These are phyloP conservation scores for Enteropsectra breve DNA, from an alignment of 371 early-diverging fungal genomes.

Conservation along the genomic window DNA sequence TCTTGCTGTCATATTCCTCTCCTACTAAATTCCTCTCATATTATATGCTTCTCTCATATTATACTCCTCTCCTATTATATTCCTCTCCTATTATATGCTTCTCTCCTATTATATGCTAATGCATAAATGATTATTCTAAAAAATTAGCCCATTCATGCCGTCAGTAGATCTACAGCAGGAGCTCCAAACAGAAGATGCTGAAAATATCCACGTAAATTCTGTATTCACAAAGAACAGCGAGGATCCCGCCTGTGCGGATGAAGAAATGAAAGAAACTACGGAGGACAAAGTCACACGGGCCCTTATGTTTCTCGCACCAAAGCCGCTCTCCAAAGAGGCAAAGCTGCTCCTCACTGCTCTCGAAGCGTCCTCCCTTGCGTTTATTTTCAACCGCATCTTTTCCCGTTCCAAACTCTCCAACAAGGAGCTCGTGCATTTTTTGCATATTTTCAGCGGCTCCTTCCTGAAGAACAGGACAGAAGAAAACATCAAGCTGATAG, in stretches of 20 bases:
- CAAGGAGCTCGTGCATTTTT: constrained; percentile 23
- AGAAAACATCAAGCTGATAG: neutral
- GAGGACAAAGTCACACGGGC: neutral
- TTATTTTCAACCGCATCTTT: constrained; percentile 4
- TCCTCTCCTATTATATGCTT: too few species aligned
- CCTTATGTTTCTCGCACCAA: neutral
- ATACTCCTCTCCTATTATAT: too few species aligned
- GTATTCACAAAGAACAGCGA: too few species aligned
- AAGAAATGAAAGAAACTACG: neutral
- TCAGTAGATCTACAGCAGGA: too few species aligned
- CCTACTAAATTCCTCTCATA: too few species aligned
- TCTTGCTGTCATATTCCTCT: too few species aligned
- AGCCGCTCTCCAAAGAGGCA: constrained; percentile 6
- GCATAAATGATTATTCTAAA: too few species aligned
- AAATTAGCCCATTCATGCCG: too few species aligned
- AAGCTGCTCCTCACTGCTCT: neutral
- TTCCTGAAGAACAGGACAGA: neutral
- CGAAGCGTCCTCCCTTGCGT: neutral
- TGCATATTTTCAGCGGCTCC: constrained; percentile 5
- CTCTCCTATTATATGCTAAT: too few species aligned
- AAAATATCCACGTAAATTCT: too few species aligned
- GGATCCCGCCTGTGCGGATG: neutral
- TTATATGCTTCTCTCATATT: too few species aligned
- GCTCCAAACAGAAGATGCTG: too few species aligned
- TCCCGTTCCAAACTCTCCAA: constrained; percentile 7